phyloP scores from a whole-genome alignment of 306 rosid genomes.

The Cucurbita maxima region DNA sequence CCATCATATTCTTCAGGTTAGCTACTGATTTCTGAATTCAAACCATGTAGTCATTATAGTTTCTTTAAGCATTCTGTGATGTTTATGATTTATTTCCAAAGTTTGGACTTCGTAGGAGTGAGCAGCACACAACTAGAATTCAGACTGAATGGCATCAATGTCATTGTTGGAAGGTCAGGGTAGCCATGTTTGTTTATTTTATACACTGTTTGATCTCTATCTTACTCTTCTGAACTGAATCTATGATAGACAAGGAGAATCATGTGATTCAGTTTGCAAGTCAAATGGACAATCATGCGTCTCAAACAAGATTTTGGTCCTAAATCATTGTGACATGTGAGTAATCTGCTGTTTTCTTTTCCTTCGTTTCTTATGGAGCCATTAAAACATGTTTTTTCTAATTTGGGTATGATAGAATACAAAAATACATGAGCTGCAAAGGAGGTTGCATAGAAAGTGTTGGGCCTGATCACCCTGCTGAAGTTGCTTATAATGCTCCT shows the following conservation, averaged over 20 bases:
- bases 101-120: conserved; percentile 17
- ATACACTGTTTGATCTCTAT: not conserved
- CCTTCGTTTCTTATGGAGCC: not conserved
- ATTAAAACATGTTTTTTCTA: not conserved
- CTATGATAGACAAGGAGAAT: conserved; percentile 65
- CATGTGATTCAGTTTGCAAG: conserved; percentile 80
- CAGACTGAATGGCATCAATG: conserved; percentile 61
- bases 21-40: not conserved
- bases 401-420: conserved; percentile 39
- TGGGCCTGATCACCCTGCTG: conserved; percentile 95
- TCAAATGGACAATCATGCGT: conserved; percentile 77
- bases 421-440: conserved; percentile 82
- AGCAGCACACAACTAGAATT: conserved; percentile 40
- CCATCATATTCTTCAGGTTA: conserved; percentile 66
- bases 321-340: conserved; percentile 83
- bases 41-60: not conserved
- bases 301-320: conserved; percentile 64
- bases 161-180: conserved; percentile 68
- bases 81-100: not conserved
- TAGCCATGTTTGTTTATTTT: no score
- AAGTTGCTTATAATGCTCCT: conserved; percentile 78
- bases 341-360: conserved; percentile 14
- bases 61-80: not conserved
- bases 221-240: conserved; percentile 22
- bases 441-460: conserved; percentile 78